These are phyloP conservation scores for Cinchona pubescens DNA, from an alignment of 257 asterid genomes.

Conservation along the genomic window DNA sequence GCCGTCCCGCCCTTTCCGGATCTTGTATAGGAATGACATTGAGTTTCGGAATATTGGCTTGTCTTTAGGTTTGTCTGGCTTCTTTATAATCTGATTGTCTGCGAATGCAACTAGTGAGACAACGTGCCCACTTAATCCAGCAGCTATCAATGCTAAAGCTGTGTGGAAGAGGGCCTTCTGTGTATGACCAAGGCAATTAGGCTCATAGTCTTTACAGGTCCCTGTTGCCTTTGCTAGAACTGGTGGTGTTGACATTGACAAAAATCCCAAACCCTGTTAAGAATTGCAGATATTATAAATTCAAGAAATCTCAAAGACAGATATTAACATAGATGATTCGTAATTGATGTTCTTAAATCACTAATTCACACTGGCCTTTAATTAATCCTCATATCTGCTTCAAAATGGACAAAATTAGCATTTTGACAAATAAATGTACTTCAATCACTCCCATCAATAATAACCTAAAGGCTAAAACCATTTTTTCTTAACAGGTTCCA, in stretches of 20 bases:
- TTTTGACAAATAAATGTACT: too few relatives aligned
- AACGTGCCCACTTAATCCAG: constrained; percentile 36
- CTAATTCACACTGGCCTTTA: neutral
- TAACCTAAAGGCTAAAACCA: too few relatives aligned
- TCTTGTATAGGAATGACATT: neutral
- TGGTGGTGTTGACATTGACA: constrained; percentile 57
- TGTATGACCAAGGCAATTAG: constrained; percentile 41
- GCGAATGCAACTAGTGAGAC: constrained; percentile 31
- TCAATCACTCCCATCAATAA: too few relatives aligned
- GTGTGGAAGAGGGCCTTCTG: constrained; percentile 47
- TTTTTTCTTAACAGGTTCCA: too few relatives aligned
- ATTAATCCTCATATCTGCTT: too few relatives aligned
- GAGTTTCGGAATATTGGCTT: neutral
- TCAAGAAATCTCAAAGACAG: neutral
- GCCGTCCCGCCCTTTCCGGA: neutral
- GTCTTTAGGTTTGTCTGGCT: neutral
- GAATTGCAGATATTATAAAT: neutral
- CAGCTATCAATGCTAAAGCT: constrained; percentile 42
- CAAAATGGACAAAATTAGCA: neutral
- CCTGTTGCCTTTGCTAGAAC: constrained; percentile 34
- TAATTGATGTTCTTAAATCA: neutral
- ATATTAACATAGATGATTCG: too few relatives aligned
- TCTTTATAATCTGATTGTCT: constrained; percentile 18
- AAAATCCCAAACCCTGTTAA: constrained; percentile 48
- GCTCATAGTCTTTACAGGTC: constrained; percentile 40